Evolutionary conservation across 352 stramenopile species (phyloP).

Genomic region (Globisporangium alternatum): DNA sequence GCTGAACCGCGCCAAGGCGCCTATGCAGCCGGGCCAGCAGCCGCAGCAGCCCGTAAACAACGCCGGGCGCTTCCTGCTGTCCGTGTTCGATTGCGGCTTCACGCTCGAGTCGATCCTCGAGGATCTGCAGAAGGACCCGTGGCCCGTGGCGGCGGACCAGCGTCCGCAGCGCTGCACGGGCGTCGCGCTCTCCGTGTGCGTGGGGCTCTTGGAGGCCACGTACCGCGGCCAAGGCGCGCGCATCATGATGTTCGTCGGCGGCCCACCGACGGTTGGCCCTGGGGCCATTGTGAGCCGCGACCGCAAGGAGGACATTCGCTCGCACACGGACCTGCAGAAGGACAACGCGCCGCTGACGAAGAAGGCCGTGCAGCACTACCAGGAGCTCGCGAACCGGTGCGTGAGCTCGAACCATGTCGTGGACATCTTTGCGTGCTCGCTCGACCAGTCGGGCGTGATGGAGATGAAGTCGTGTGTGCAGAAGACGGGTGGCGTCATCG

Average conservation of each 20-base stretch:
- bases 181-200: constrained; percentile 95
- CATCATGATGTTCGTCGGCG: constrained; percentile 99
- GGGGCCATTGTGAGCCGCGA: constrained; percentile 94
- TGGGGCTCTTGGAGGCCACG: constrained; percentile 94
- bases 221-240: constrained; percentile 93
- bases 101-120: constrained; percentile 97
- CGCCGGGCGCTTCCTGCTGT: constrained; percentile 93
- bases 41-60: constrained; percentile 82
- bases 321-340: constrained; percentile 94
- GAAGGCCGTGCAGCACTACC: constrained; percentile 96
- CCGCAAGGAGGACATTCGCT: constrained; percentile 97
- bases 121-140: constrained; percentile 97
- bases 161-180: constrained; percentile 95
- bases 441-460: constrained; percentile 97
- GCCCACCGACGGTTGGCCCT: constrained; percentile 95
- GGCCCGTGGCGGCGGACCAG: constrained; percentile 96
- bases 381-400: constrained; percentile 92
- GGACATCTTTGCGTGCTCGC: constrained; percentile 98
- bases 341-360: constrained; percentile 93
- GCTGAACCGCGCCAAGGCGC: constrained; percentile 48
- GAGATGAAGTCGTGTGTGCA: constrained; percentile 98
- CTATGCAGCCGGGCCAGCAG: constrained; percentile 51
- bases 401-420: constrained; percentile 94
- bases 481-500: constrained; percentile 98
- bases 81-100: constrained; percentile 96